Percentiles rank a stretch among this genome's conserved stretches.
phyloP scores from a whole-genome alignment of 768 basidiomycete species.

The Calocybe cyanea region DNA sequence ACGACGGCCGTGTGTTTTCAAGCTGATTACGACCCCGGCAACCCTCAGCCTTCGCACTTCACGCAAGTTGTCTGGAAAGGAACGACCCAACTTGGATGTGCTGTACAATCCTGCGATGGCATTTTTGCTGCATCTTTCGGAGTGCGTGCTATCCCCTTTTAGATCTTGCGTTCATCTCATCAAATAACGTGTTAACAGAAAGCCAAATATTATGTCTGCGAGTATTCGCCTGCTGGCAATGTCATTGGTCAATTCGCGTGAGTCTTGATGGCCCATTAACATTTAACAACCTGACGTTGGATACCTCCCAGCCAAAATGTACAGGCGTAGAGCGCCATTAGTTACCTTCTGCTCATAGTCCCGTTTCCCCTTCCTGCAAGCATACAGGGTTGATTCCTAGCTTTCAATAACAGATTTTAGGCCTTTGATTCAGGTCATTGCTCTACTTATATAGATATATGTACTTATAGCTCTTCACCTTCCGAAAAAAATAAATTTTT shows the following conservation, averaged over 20 bases:
- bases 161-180: background rate
- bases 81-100: slow-evolving; percentile 62
- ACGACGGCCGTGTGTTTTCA: background rate
- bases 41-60: slow-evolving; percentile 62
- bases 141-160: slow-evolving; percentile 31
- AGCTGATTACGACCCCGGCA: slow-evolving; percentile 55
- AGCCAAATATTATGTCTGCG: slow-evolving; percentile 64
- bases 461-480: background rate
- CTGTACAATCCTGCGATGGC: slow-evolving; percentile 49
- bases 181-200: slow-evolving; percentile 27
- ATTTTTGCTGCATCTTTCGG: slow-evolving; percentile 56
- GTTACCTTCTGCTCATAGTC: slow-evolving; percentile 6
- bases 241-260: slow-evolving; percentile 59
- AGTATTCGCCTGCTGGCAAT: slow-evolving; percentile 65
- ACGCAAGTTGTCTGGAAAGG: slow-evolving; percentile 78
- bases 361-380: slow-evolving; percentile 4
- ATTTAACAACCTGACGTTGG: background rate
- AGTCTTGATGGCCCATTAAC: slow-evolving; percentile 22
- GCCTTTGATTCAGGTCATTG: background rate
- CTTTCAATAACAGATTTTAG: background rate
- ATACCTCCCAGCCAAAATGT: slow-evolving; percentile 37
- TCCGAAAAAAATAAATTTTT: background rate
- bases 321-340: slow-evolving; percentile 28
- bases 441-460: background rate
- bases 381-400: slow-evolving; percentile 14